These are phyloP conservation scores for Metschnikowia noctiluminum DNA, from an alignment of 805 yeast genomes.

Conservation along the genomic window DNA sequence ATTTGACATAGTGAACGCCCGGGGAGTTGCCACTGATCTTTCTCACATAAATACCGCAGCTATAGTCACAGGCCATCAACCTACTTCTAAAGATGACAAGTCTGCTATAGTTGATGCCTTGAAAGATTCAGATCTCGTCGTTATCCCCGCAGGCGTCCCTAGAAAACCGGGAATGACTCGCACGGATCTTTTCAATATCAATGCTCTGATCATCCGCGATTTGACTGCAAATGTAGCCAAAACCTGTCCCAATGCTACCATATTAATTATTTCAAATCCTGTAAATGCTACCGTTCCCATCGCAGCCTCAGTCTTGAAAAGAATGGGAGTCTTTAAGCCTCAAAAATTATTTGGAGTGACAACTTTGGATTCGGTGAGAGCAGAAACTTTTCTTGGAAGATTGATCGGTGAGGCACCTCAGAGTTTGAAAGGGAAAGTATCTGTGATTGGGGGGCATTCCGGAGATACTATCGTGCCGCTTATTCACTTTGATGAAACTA, in stretches of 20 bases:
- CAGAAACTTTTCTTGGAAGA: conserved; percentile 43
- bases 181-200: conserved; percentile 45
- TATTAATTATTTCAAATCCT: conserved; percentile 45
- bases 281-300: conserved; percentile 47
- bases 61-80: conserved; percentile 39
- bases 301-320: conserved; percentile 48
- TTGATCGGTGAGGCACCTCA: conserved; percentile 32
- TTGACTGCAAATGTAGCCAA: conserved; percentile 39
- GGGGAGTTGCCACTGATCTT: conserved; percentile 46
- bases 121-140: conserved; percentile 37
- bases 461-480: conserved; percentile 47
- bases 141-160: conserved; percentile 48
- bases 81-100: conserved; percentile 35
- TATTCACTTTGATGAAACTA: conserved; percentile 18
- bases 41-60: conserved; percentile 42
- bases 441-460: conserved; percentile 46
- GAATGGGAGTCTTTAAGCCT: conserved; percentile 45
- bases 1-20: conserved; percentile 43
- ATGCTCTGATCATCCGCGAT: conserved; percentile 43
- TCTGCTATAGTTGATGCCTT: conserved; percentile 36
- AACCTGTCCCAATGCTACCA: conserved; percentile 41
- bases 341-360: conserved; percentile 45
- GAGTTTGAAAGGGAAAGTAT: conserved; percentile 36
- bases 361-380: conserved; percentile 44
- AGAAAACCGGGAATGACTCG: conserved; percentile 49